Conservation (phyloP, 805 yeast genomes). For the Cyberlindnera xishuangbannaensis region DNA sequence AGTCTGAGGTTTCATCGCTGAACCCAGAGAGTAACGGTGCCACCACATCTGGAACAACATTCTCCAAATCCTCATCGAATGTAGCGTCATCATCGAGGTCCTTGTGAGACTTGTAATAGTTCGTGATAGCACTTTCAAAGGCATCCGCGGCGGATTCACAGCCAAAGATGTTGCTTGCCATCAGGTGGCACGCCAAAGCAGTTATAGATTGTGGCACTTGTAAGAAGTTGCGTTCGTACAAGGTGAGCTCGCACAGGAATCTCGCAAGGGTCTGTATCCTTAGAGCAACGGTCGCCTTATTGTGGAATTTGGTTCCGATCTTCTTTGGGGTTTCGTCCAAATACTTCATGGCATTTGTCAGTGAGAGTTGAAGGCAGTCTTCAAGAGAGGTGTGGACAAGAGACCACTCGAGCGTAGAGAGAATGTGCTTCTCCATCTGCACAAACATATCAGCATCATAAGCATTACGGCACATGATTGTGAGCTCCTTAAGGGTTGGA, state of each 20-base stretch:
- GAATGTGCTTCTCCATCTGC: constrained; percentile 77
- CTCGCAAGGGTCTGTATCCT: constrained; percentile 31
- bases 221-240: constrained; percentile 45
- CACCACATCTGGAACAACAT: constrained; percentile 19
- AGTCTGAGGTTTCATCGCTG: constrained; percentile 12
- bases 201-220: constrained; percentile 40
- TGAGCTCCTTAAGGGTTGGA: constrained; percentile 61
- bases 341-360: constrained; percentile 8
- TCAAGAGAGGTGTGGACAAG: constrained; percentile 23
- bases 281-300: constrained; percentile 7
- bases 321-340: constrained; percentile 19
- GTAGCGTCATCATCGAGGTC: constrained; percentile 22
- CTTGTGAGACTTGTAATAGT: constrained; percentile 4
- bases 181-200: constrained; percentile 42
- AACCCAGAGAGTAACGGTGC: constrained; percentile 24
- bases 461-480: constrained; percentile 57
- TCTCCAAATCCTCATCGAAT: constrained; percentile 23
- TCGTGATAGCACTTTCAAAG: constrained; percentile 15
- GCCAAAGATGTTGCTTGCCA: constrained; percentile 46
- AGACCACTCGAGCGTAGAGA: constrained; percentile 67
- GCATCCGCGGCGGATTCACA: constrained; percentile 19
- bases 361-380: constrained; percentile 23
- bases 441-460: constrained; percentile 58
- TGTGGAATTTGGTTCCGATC: constrained; percentile 12
- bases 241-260: constrained; percentile 48